Percentiles rank a stretch among this genome's conserved stretches.
phyloP scores from a whole-genome alignment of 2,329 filamentous ascomycete genomes.

The Diaporthe humulicola region DNA sequence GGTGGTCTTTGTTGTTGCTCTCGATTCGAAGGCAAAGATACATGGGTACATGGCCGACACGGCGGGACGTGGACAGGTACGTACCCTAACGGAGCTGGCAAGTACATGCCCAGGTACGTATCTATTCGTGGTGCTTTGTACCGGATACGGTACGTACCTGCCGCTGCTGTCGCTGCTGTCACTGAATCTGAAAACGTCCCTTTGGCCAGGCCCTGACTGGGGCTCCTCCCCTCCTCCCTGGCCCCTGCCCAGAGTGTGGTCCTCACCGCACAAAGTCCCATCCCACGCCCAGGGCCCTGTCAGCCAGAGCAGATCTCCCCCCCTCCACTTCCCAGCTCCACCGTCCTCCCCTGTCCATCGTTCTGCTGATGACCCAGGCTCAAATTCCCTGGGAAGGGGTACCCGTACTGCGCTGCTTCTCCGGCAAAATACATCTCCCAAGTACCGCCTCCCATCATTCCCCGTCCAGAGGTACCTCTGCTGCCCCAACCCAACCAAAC shows the following conservation, averaged over 20 bases:
- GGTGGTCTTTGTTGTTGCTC: constrained; percentile 16
- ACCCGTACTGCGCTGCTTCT: constrained; percentile 27
- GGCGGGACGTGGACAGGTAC: constrained; percentile 36
- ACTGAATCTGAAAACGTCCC: constrained; percentile 31
- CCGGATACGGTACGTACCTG: constrained; percentile 29
- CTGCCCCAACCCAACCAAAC: constrained; percentile 36
- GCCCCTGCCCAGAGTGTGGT: constrained; percentile 28
- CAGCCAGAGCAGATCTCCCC: constrained; percentile 35
- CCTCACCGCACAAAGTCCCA: constrained; percentile 34
- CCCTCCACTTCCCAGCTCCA: constrained; percentile 31
- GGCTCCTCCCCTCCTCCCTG: constrained; percentile 29
- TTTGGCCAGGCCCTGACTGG: constrained; percentile 31
- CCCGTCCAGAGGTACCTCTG: constrained; percentile 31
- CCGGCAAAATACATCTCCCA: constrained; percentile 30
- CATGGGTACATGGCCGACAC: constrained; percentile 40
- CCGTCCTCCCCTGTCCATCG: constrained; percentile 24
- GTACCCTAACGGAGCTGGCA: constrained; percentile 41
- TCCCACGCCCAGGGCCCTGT: constrained; percentile 32
- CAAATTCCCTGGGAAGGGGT: constrained; percentile 30
- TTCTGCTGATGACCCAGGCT: constrained; percentile 28
- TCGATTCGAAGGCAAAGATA: constrained; percentile 3
- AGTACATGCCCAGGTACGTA: constrained; percentile 37
- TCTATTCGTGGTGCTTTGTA: constrained; percentile 23
- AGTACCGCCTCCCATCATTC: constrained; percentile 41
- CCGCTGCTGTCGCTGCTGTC: constrained; percentile 1